Evolutionary conservation across 2,329 filamentous ascomycete genomes (phyloP), one percentile per base, ranked within the genome.

Genomic region (Triangularia setosa): DNA sequence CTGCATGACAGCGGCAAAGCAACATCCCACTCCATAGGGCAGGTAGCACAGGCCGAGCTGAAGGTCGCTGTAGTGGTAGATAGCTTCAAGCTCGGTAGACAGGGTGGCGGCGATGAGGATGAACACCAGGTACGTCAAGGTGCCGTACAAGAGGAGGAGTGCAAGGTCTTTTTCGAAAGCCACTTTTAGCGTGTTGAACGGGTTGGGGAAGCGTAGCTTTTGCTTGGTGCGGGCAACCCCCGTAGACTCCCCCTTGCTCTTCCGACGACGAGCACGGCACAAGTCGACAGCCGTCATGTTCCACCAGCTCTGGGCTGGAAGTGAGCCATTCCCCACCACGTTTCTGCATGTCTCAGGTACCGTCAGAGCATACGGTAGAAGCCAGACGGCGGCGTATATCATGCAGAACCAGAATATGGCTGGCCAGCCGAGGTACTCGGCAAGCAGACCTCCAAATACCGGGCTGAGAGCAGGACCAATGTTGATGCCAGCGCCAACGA

Each of bases 361-460:
- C 4, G 84, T 78, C 11, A 88, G 68, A 2, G 81, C 70, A 64
- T 85, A 84, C 0, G 85, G 80, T 2, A 88, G 65, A 27, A 88
- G 73, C 73, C 83, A 84, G 0, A 76, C 74, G 3, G 74, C 73
- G 18, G 80, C 76, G 35, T 84, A 75, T 40, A 90, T 87, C 40
- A 84, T 80, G 63, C 88, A 80, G 70, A 90, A 89, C 87, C 87
- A 90, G 70, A 90, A 90, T 63, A 90, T 85, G 62, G 84, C 80
- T n/a, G 84, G 78, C 88, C 88, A 91, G 8, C 86, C 87, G 0
- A 89, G 79, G 65, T 83, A 89, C 67, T 89, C 79, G 18, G 82
- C 81, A 18, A 92, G 74, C 1, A 90, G 67, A 0, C 88, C 89
- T 14, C 89, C 88, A 3, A 91, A 77, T 0, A 89, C 81, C 0